Percentiles rank a stretch among this genome's conserved stretches.
These are phyloP conservation scores for Cryptosporidium felis DNA, from an alignment of 169 alveolate species.

Conservation along the genomic window DNA sequence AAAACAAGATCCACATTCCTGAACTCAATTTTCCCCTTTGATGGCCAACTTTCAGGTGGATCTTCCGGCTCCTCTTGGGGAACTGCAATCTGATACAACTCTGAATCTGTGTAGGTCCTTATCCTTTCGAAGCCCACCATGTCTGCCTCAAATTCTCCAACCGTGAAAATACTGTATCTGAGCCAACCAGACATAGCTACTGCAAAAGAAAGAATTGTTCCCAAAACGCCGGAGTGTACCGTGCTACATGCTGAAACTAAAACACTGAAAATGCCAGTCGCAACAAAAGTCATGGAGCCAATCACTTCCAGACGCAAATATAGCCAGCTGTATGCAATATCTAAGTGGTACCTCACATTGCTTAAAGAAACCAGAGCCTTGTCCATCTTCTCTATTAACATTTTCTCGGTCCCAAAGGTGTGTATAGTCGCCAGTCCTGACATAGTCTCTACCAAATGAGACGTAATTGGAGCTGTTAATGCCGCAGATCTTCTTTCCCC, in stretches of 20 bases:
- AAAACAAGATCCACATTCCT: slow-evolving; percentile 7
- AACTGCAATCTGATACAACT: background rate
- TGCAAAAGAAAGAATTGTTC: slow-evolving; percentile 46
- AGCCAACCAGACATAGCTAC: slow-evolving; percentile 65
- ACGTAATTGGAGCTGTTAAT: slow-evolving; percentile 43
- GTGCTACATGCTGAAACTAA: slow-evolving; percentile 18
- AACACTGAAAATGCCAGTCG: slow-evolving; percentile 38
- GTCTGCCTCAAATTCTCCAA: slow-evolving; percentile 48
- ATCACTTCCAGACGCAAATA: slow-evolving; percentile 51
- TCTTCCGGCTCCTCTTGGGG: background rate
- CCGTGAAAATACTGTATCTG: slow-evolving; percentile 19
- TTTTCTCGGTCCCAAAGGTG: slow-evolving; percentile 18
- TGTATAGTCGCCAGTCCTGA: slow-evolving; percentile 55
- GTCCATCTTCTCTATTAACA: slow-evolving; percentile 32
- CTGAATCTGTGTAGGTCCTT: slow-evolving; percentile 34
- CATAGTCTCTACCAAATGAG: slow-evolving; percentile 58
- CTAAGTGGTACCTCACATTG: slow-evolving; percentile 47
- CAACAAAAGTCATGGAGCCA: slow-evolving; percentile 35
- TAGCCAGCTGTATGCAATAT: slow-evolving; percentile 52
- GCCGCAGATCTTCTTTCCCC: slow-evolving; percentile 57
- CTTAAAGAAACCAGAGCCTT: background rate
- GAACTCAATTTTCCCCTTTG: slow-evolving; percentile 51
- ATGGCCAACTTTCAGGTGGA: background rate
- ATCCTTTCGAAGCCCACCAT: slow-evolving; percentile 66
- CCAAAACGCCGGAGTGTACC: slow-evolving; percentile 10